Evolutionary conservation across 2,329 filamentous ascomycete species (phyloP), one percentile per base, ranked within the genome.

Genomic region (Arachnopeziza araneosa): DNA sequence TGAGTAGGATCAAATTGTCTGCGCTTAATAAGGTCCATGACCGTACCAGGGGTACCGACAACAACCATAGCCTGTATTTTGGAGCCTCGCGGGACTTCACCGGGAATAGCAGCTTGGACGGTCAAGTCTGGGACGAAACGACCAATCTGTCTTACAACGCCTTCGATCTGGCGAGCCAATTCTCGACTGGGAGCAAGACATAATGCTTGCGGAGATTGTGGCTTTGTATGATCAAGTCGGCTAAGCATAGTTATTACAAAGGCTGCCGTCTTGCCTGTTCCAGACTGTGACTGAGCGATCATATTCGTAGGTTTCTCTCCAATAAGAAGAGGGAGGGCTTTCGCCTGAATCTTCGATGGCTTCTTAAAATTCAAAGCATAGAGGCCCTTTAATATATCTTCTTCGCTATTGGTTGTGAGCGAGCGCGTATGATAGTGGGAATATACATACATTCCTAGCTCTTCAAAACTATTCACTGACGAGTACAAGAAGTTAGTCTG

Each of bases 261-360:
- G 23, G 95, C 95, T 22, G 93, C 95, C 0, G 95, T 99, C 80
- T 99, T 99, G 71, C 95, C 95, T 22, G 95, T 99, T 68, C 95
- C 95, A 1, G 56, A 99, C 75, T 99, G 95, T n/a, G 95, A 99
- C 77, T 99, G 95, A 2, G 93, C 95, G 71, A 99, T 93, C 83
- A 99, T 89, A 76, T 98, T 98, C 66, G 83, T 82, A 0, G 93
- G 89, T n/a, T 95, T 93, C 71, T 96, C 81, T 68, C 83, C 79
- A 64, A 99, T 83, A 71, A 99, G 89, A 58, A 99, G 82, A 26
- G 95, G 95, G 21, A 99, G 83, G 1, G 95, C 95, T 68, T 89
- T 91, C 75, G 96, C 95, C 78, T 99, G 95, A 66, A 99, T 96
- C 79, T 99, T 99, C 59, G 95, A 98, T 0, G 95, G 95, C 76